Base-by-base conservation (phyloP, 2,329 filamentous ascomycete genomes). In the Colletotrichum siamense region DNA sequence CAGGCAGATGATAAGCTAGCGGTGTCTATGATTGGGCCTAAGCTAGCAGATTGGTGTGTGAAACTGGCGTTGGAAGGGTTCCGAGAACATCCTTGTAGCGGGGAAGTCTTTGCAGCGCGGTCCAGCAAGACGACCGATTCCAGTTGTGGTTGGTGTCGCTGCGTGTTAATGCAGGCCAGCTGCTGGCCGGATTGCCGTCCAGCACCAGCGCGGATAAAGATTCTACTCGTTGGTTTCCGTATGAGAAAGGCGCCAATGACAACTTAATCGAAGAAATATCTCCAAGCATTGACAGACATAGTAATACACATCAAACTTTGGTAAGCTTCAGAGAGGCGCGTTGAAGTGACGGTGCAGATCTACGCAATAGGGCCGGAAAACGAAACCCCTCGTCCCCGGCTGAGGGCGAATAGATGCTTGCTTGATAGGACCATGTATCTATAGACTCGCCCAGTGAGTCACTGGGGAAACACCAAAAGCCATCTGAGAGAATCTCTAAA, bases 1-100 rank as follows among this genome's bases (percentile, higher is more conserved):
- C n/a, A 61, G 57, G 32, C 49, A 9, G 34, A 65, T 49, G 73
- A 76, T 76, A 76, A 73, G 73, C 70, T 28, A 36, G 8, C 18
- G 59, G 28, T 34, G 13, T 4, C 28, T 8, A 39, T 76, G 70
- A 76, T 76, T 76, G 73, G 73, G 16, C 32, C 39, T 2, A 4
- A 15, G 15, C 15, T 18, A 8, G 32, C 24, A 36, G 16, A 16
- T 70, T 59, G 16, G 32, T 44, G 39, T 39, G 39, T 34, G 69
- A 63, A 64, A 32, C 16, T 66, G 62, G 26, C 24, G 18, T 22
- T 73, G 49, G 22, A 65, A n/a, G 8, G 64, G 16, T 24, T 26
- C 59, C 26, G 15, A 57, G 26, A 16, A 16, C 32, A 76, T 69
- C 73, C 73, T 64, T 76, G 73, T 44, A 67, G 34, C 62, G 61